phyloP scores from a whole-genome alignment of 2,329 filamentous ascomycete genomes.

The Incumbomyces lentus region DNA sequence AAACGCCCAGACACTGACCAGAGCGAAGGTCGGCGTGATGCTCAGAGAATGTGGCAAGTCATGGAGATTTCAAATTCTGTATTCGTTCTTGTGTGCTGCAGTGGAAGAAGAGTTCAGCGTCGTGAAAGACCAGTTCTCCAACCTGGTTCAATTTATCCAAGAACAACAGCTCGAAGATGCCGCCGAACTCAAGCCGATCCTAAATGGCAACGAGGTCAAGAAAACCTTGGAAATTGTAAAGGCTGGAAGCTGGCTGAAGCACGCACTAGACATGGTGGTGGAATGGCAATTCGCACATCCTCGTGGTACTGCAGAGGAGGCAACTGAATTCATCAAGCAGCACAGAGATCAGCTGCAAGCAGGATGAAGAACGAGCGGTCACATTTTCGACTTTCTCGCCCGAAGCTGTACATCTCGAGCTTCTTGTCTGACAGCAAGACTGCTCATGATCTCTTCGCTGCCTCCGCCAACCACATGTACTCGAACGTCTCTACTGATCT shows the following conservation, averaged over 20 bases:
- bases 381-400: slow-evolving; percentile 17
- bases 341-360: slow-evolving; percentile 41
- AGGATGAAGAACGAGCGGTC: neutral
- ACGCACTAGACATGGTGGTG: slow-evolving; percentile 67
- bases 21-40: slow-evolving; percentile 19
- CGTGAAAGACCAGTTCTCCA: slow-evolving; percentile 33
- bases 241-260: slow-evolving; percentile 74
- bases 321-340: slow-evolving; percentile 42
- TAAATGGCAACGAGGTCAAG: slow-evolving; percentile 67
- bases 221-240: slow-evolving; percentile 54
- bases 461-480: slow-evolving; percentile 56
- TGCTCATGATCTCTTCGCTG: slow-evolving; percentile 62
- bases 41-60: slow-evolving; percentile 17
- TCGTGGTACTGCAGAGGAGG: slow-evolving; percentile 27
- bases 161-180: slow-evolving; percentile 42
- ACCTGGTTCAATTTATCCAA: slow-evolving; percentile 43
- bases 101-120: slow-evolving; percentile 10
- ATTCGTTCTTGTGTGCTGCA: slow-evolving; percentile 15
- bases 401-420: slow-evolving; percentile 51
- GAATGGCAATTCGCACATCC: slow-evolving; percentile 85
- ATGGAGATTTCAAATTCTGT: slow-evolving; percentile 18
- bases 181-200: slow-evolving; percentile 45
- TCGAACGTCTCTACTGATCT: slow-evolving; percentile 54
- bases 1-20: slow-evolving; percentile 10
- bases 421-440: slow-evolving; percentile 58